These are phyloP conservation scores for Fomitopsis schrenkii DNA, from an alignment of 1,284 basidiomycete species.

Conservation along the genomic window DNA sequence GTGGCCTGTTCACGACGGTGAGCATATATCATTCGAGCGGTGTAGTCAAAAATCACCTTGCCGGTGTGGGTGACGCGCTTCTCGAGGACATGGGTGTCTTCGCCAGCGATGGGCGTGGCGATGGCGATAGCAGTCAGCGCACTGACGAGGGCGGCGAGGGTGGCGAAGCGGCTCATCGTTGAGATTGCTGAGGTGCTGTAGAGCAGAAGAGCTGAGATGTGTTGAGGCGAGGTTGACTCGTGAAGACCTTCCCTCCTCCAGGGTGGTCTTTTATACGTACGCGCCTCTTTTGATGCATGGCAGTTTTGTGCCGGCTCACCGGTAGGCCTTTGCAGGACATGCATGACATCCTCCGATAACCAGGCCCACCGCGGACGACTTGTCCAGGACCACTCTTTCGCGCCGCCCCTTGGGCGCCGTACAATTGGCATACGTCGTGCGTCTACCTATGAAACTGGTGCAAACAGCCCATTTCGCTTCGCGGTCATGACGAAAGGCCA, in stretches of 20 bases:
- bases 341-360: no score
- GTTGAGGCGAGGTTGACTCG: background rate
- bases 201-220: background rate
- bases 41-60: background rate
- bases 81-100: background rate
- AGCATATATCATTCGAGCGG: background rate
- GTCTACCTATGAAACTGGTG: no score
- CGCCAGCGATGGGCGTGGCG: background rate
- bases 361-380: no score
- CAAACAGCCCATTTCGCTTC: no score
- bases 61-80: background rate
- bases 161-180: background rate
- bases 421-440: no score
- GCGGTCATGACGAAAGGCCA: no score
- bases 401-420: no score
- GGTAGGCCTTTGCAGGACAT: no score
- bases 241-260: background rate
- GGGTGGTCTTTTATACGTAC: no score
- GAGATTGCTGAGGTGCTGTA: background rate
- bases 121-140: background rate
- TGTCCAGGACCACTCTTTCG: no score
- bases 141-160: background rate
- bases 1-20: background rate
- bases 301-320: no score
- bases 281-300: no score